Evolutionary conservation across 2,329 filamentous ascomycete species (phyloP), one percentile per base, ranked within the genome.

Genomic region (Scedosporium boydii): DNA sequence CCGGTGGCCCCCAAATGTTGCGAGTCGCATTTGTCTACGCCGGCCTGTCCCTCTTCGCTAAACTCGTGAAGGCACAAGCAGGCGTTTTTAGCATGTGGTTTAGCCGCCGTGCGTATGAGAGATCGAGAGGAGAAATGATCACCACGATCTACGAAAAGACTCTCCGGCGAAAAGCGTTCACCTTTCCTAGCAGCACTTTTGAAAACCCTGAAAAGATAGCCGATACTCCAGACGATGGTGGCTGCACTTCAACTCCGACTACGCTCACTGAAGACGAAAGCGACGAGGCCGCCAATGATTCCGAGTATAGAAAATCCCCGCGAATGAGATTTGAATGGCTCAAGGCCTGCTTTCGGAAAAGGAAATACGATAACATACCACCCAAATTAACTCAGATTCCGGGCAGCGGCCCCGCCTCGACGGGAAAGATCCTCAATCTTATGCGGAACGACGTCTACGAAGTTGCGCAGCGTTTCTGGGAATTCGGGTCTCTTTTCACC

Each of bases 391-490:
- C 46, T 18, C 26, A 61, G 44, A 16, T n/a, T n/a, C 53, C 38
- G 6, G 34, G 26, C 6, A 62, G 29, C 29, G 61, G 82, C 62
- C 83, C 88, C 2, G 91, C 92, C 0, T 91, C 90, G 0, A 93
- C 93, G 75, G 92, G 92, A 6, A 96, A 96, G 70, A 95, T 96
- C 60, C 82, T 96, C 64, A 96, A 96, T 68, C 75, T 96, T 2
- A 89, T 96, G 79, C 87, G 91, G 58, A 86, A 83, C 63, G 90
- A 95, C 71, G 90, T 89, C 0, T 95, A 93, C 69, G 89, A 93
- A 70, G 85, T 93, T 46, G 84, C 90, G 2, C 90, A 93, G 69
- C 78, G 89, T 53, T 95, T 96, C 68, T 96, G 92, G 92, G 92
- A 96, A 64, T 89, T 95, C 60, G 82, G 89, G 1, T 79, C 80